Conservation (phyloP, 2,329 filamentous ascomycete genomes). For the Sphaceloma murrayae region DNA sequence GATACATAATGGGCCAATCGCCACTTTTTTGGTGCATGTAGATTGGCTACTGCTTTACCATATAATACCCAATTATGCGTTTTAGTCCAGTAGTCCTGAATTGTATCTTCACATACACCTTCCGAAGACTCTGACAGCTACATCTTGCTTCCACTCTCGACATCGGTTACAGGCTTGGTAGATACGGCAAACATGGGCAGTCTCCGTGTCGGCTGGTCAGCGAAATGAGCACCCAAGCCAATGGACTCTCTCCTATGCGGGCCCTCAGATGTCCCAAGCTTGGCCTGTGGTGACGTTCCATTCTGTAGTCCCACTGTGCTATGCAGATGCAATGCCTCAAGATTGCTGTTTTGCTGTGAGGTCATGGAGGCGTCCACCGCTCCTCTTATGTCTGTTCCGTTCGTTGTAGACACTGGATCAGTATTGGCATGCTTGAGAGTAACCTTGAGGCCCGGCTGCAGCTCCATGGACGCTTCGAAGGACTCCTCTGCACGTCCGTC, state of each 20-base stretch:
- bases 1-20: not conserved
- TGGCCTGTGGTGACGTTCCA: not conserved
- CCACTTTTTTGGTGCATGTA: not conserved
- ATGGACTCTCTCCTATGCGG: conserved; percentile 15
- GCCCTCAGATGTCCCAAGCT: no score
- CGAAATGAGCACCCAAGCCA: conserved; percentile 22
- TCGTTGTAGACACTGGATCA: conserved; percentile 23
- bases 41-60: not conserved
- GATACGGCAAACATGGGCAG: conserved; percentile 38
- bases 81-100: not conserved
- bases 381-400: conserved; percentile 22
- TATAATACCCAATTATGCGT: conserved; percentile 6
- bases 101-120: no score
- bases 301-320: not conserved
- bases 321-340: conserved; percentile 10
- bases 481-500: no score
- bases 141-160: conserved; percentile 26
- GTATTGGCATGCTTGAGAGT: no score
- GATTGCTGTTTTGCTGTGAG: no score
- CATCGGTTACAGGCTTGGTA: conserved; percentile 33
- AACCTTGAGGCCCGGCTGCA: no score
- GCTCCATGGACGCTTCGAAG: no score
- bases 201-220: conserved; percentile 25
- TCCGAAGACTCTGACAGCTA: no score
- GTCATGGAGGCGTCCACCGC: no score